Evolutionary conservation across 176 grass and related monocot species (phyloP).

Genomic region (Musa schizocarpa): DNA sequence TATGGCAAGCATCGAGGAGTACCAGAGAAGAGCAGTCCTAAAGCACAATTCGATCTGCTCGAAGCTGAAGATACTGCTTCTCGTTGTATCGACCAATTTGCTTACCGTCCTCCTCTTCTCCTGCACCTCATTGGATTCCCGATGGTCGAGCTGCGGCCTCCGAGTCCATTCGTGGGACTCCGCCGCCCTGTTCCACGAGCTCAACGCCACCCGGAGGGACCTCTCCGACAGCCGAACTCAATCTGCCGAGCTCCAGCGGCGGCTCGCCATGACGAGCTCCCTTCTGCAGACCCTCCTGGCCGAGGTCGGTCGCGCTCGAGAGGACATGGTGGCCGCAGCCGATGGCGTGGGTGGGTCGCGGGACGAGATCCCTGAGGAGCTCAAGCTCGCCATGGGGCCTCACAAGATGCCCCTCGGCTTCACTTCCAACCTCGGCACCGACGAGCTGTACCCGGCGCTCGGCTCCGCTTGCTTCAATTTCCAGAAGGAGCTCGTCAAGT

Average conservation of each 20-base stretch:
- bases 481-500: conserved; percentile 7
- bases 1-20: background rate
- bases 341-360: background rate
- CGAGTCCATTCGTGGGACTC: background rate
- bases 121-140: background rate
- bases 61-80: background rate
- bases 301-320: background rate
- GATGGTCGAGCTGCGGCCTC: background rate
- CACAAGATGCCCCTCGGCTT: conserved; percentile 9
- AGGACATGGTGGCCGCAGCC: background rate
- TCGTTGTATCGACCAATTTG: conserved; percentile 2
- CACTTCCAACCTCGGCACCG: conserved; percentile 4
- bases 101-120: conserved; percentile 1
- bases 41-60: background rate
- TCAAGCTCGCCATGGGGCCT: background rate
- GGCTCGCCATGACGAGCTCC: background rate
- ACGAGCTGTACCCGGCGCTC: conserved; percentile 10
- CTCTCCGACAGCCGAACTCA: background rate
- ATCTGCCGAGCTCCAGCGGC: background rate
- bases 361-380: conserved; percentile 7
- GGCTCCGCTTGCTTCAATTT: background rate
- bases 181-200: background rate
- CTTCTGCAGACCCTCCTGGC: background rate
- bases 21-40: background rate
- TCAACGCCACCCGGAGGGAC: conserved; percentile 4